Percentiles rank a stretch among this genome's conserved stretches.
Conservation (phyloP, 2,329 filamentous ascomycete species). For the Aspergillus pseudoglaucus region DNA sequence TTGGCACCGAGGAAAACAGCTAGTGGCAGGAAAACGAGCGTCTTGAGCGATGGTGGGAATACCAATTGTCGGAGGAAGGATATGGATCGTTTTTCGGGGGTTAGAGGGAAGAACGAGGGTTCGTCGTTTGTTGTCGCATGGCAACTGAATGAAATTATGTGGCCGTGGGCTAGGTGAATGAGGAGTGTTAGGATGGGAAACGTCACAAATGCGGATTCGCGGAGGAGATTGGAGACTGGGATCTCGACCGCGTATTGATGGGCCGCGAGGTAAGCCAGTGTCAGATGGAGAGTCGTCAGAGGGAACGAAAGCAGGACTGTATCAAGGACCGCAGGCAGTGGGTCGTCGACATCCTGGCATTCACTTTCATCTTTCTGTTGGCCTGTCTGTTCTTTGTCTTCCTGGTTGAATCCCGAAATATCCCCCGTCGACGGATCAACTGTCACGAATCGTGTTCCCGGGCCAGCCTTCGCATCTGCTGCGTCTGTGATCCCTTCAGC, state of each 20-base stretch:
- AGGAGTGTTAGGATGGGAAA: slow-evolving; percentile 39
- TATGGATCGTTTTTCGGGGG: slow-evolving; percentile 17
- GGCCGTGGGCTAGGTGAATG: slow-evolving; percentile 41
- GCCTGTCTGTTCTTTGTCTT: not conserved
- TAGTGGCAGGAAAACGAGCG: slow-evolving; percentile 27
- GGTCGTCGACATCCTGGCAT: slow-evolving; percentile 14
- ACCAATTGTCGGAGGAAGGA: slow-evolving; percentile 23
- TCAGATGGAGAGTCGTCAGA: slow-evolving; percentile 40
- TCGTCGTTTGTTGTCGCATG: slow-evolving; percentile 3
- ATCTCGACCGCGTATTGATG: slow-evolving; percentile 41
- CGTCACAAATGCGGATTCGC: slow-evolving; percentile 31
- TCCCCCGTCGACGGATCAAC: slow-evolving; percentile 19
- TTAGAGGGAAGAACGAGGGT: slow-evolving; percentile 21
- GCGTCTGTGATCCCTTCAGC: slow-evolving; percentile 2
- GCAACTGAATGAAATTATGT: slow-evolving; percentile 30
- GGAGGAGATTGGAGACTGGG: slow-evolving; percentile 23
- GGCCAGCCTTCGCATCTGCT: not conserved
- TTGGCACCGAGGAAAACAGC: slow-evolving; percentile 58
- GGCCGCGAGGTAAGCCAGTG: slow-evolving; percentile 39
- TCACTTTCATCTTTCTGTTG: not conserved
- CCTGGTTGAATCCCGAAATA: not conserved
- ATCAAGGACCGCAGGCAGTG: slow-evolving; percentile 35
- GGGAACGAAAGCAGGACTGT: slow-evolving; percentile 39
- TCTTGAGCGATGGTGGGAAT: slow-evolving; percentile 28
- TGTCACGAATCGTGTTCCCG: slow-evolving; percentile 26